Percentiles rank a stretch among this genome's conserved stretches.
Evolutionary conservation across 768 basidiomycete genomes (phyloP).

Genomic region (Amyloporia xantha): DNA sequence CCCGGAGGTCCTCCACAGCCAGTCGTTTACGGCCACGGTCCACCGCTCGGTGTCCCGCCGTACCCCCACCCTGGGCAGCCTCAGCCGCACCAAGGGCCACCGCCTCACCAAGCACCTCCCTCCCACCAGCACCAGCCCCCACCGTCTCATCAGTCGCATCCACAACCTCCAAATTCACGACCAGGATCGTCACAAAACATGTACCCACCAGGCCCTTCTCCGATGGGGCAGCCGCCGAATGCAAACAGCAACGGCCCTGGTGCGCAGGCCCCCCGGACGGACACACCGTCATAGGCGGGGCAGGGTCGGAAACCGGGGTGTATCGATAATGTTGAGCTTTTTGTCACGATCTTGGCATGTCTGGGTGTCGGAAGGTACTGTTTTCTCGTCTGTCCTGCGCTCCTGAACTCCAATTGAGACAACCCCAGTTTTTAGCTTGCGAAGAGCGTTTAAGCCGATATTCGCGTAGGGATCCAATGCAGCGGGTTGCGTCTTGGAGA

Average conservation of each 20-base stretch:
- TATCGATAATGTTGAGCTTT: conserved; percentile 11
- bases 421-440: too few species aligned
- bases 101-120: conserved; percentile 32
- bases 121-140: conserved; percentile 21
- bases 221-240: conserved; percentile 10
- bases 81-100: conserved; percentile 35
- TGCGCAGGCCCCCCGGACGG: conserved; percentile 14
- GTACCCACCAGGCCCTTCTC: conserved; percentile 34
- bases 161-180: conserved; percentile 35
- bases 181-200: conserved; percentile 59
- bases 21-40: conserved; percentile 41
- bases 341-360: not conserved
- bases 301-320: not conserved
- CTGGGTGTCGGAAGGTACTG: too few species aligned
- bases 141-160: conserved; percentile 29
- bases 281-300: conserved; percentile 17
- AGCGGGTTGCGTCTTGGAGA: not conserved
- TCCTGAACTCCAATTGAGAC: too few species aligned
- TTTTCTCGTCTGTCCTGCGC: too few species aligned
- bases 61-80: conserved; percentile 32
- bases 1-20: conserved; percentile 40
- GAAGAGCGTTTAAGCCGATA: not conserved
- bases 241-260: conserved; percentile 19
- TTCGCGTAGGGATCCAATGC: not conserved
- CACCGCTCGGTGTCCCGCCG: conserved; percentile 22